Percentiles rank a stretch among this genome's conserved stretches.
phyloP scores from a whole-genome alignment of 192 early-diverging fungal genomes.

The Linnemannia elongata region DNA sequence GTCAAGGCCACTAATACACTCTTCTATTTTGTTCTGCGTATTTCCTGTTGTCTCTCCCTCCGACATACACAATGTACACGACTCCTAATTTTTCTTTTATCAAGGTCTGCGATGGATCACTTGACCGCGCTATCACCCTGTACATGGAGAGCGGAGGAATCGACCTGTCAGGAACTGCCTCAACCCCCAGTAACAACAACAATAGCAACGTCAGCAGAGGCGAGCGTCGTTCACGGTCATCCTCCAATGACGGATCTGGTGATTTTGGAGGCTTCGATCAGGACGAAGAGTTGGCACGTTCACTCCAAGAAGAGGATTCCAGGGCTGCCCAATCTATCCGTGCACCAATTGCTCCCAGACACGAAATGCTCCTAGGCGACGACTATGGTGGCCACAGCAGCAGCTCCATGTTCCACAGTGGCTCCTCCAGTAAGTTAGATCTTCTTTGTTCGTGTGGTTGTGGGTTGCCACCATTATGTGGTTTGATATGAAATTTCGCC shows the following conservation, averaged over 20 bases:
- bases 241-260: conserved; percentile 42
- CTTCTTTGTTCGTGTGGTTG: not conserved
- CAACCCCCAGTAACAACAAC: conserved; percentile 3
- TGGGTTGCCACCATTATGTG: not conserved
- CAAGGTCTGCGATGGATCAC: conserved; percentile 80
- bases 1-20: not conserved
- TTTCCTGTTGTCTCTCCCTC: not conserved
- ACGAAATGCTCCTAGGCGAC: conserved; percentile 83
- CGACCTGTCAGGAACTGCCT: conserved; percentile 48
- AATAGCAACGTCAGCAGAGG: conserved; percentile 24
- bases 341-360: conserved; percentile 87
- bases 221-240: conserved; percentile 30
- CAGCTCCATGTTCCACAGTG: conserved; percentile 20
- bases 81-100: conserved; percentile 1
- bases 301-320: conserved; percentile 63
- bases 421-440: conserved; percentile 27
- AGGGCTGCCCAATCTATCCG: conserved; percentile 63
- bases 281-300: conserved; percentile 65
- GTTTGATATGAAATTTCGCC: not conserved
- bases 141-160: conserved; percentile 86
- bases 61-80: not conserved
- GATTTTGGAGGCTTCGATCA: conserved; percentile 45
- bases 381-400: conserved; percentile 32
- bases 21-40: not conserved
- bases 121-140: conserved; percentile 84